Conservation (phyloP, 805 yeast genomes). For the Millerozyma miso region DNA sequence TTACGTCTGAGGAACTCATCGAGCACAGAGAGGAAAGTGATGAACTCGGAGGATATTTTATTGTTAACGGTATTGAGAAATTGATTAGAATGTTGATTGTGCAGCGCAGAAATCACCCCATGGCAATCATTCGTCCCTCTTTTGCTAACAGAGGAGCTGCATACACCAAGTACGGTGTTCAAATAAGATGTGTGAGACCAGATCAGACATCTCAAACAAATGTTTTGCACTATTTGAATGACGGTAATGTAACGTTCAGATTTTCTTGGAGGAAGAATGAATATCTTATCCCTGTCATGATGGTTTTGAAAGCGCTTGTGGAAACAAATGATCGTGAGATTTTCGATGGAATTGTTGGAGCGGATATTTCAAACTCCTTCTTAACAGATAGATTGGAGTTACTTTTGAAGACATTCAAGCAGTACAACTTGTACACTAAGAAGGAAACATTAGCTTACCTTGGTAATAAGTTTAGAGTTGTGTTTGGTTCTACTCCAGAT, state of each 20-base stretch:
- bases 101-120: constrained; percentile 95
- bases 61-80: constrained; percentile 95
- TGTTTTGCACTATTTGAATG: constrained; percentile 91
- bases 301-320: constrained; percentile 84
- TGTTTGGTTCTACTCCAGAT: constrained; percentile 84
- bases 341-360: constrained; percentile 92
- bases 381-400: constrained; percentile 97
- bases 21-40: constrained; percentile 83
- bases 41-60: constrained; percentile 94
- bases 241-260: constrained; percentile 94
- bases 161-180: constrained; percentile 87
- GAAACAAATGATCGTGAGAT: constrained; percentile 94
- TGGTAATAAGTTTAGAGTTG: constrained; percentile 95
- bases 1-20: constrained; percentile 81
- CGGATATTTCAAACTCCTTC: constrained; percentile 83
- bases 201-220: constrained; percentile 98
- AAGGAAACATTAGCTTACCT: constrained; percentile 89
- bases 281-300: constrained; percentile 86
- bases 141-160: constrained; percentile 91
- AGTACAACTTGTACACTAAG: constrained; percentile 71
- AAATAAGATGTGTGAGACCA: constrained; percentile 89
- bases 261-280: constrained; percentile 97
- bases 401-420: constrained; percentile 81
- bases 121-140: constrained; percentile 95
- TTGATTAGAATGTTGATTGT: constrained; percentile 95